A percentile compares a stretch with the other conserved stretches of the same genome.
These are phyloP conservation scores for Lepidium africanum DNA, from an alignment of 345 rosid genomes.

Conservation along the genomic window DNA sequence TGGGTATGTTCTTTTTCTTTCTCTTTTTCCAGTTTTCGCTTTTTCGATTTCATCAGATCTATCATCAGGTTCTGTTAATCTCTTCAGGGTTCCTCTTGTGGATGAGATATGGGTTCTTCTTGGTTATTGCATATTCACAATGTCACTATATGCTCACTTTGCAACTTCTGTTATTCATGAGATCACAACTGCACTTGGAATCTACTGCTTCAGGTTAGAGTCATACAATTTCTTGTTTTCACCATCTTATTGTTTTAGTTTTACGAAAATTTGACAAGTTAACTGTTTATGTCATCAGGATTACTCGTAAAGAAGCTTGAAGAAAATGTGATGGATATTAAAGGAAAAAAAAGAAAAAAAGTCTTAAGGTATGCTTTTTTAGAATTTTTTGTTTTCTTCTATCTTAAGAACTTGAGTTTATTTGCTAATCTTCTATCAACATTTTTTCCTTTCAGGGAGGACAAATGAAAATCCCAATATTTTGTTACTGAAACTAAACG, in stretches of 20 bases:
- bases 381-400: background rate
- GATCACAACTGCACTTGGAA: constrained; percentile 92
- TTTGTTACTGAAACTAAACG: background rate
- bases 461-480: constrained; percentile 20
- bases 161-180: constrained; percentile 92
- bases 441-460: background rate
- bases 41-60: background rate
- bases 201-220: constrained; percentile 88
- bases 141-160: constrained; percentile 69
- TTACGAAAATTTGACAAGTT: background rate
- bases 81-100: constrained; percentile 71
- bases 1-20: constrained; percentile 46
- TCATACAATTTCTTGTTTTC: background rate
- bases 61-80: background rate
- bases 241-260: background rate
- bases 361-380: background rate
- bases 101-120: constrained; percentile 95
- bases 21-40: background rate
- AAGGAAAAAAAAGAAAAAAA: background rate
- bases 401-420: background rate
- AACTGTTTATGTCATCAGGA: constrained; percentile 33
- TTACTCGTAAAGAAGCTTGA: constrained; percentile 93
- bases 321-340: background rate
- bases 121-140: constrained; percentile 85
- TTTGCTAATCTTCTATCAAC: background rate